A percentile compares a stretch with the other conserved stretches of the same genome.
phyloP scores from a whole-genome alignment of 73 alveolate genomes.

The Uronychia setigera region DNA sequence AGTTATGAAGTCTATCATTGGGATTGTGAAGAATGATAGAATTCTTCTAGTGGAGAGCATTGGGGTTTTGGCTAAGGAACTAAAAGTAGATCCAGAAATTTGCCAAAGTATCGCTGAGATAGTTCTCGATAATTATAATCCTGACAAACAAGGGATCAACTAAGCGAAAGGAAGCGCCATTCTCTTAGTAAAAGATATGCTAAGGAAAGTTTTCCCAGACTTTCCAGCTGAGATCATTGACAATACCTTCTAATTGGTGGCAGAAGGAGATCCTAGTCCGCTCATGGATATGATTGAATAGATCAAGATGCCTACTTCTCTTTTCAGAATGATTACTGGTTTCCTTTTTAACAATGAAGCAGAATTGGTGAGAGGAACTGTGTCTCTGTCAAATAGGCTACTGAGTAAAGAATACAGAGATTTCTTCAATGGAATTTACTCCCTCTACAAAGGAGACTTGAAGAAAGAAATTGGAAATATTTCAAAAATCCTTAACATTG shows the following conservation, averaged over 20 bases:
- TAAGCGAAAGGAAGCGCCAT: constrained; percentile 3
- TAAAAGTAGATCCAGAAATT: not conserved
- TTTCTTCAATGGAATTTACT: not conserved
- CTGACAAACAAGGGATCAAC: constrained; percentile 1
- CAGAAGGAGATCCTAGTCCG: constrained; percentile 23
- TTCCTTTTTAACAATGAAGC: not conserved
- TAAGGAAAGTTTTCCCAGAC: constrained; percentile 9
- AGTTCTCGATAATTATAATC: constrained; percentile 11
- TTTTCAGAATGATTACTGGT: not conserved
- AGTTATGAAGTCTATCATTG: not conserved
- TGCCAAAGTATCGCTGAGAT: constrained; percentile 6
- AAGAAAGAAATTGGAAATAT: not conserved
- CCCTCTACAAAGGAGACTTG: not conserved
- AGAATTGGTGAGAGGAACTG: not conserved
- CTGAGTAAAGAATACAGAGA: not conserved
- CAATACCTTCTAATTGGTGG: not conserved
- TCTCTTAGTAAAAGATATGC: constrained; percentile 10
- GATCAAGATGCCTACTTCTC: not conserved
- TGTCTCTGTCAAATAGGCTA: not conserved
- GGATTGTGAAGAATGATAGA: constrained; percentile 10
- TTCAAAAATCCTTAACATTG: not conserved
- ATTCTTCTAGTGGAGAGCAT: not conserved
- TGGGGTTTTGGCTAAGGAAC: not conserved
- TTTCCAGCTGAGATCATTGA: constrained; percentile 15
- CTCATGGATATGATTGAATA: not conserved